Evolutionary conservation across 495 filamentous ascomycete species (phyloP), one percentile per base, ranked within the genome.

Genomic region (Aspergillus indologenus): DNA sequence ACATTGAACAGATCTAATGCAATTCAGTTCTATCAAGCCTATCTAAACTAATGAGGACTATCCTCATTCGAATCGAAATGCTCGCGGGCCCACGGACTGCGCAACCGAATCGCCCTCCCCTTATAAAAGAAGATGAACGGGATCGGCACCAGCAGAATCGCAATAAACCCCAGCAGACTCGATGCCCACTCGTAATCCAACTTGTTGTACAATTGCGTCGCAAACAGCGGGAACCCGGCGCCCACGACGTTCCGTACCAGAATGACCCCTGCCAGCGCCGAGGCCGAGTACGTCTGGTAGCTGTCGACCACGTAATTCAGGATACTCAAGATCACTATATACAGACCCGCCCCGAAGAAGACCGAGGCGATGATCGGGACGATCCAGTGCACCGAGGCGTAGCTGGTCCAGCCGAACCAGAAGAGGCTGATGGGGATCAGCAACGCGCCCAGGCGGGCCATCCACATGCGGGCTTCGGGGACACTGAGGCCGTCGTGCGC

Each of bases 141-240:
- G 26, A 87, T 79, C 0, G 84, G 84, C 64, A 86, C 75, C 64
- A 87, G 53, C 12, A 76, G 70, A 14, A 87, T 62, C 5, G 84
- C 76, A 47, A 88, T 68, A 58, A 87, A 86, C 0, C 78, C 84
- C 12, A 87, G 63, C 22, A 87, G 56, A 68, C 78, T 83, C 1
- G 79, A 83, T 15, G 85, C 85, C 84, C 84, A 87, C 24, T 69
- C 75, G 40, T 79, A 83, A 4, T 83, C 85, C 21, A 90, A 69
- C 20, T 71, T 78, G 15, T 83, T 59, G 58, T 89, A 90, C 79
- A 90, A 76, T 61, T 75, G 72, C 8, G 68, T 68, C n/a, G 69
- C 72, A 60, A 80, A 80, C 26, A 81, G 58, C 6, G 78, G 76
- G 50, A 80, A 80, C 0, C 75, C 76, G 17, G 71, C 77, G 15